Base-by-base conservation (phyloP, 805 yeast species). In the Candida methanosorbosa region DNA sequence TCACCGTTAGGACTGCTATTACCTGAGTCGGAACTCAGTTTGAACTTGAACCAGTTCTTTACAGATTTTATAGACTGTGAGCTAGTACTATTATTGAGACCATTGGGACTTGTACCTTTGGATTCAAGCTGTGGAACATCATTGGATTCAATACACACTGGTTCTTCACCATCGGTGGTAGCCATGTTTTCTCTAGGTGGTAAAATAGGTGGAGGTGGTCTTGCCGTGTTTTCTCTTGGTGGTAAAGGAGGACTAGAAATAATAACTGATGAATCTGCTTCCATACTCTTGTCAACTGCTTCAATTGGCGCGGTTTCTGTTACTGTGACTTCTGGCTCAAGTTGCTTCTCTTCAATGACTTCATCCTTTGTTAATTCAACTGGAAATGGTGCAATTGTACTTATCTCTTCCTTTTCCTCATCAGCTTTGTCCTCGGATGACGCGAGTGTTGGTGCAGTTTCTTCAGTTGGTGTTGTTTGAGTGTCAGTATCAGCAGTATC, bases 191-290 rank as follows among this genome's bases (percentile, higher is more conserved):
- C 57, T 34, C 68, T 49, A 25, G 54, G 49, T 9, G 70, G 70
- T 12, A 64, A 40, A n/a, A n/a, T n/a, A n/a, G n/a, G n/a, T 4
- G 31, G 9, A 15, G 25, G 22, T 28, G 18, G 22, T 6, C n/a
- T 5, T 6, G 30, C 30, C 6, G 27, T 15, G 18, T 15, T 22
- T 14, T 52, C 57, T 34, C 68, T 49, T 27, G 54, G 49, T 9
- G 70, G 70, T 12, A 64, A 40, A 16, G 53, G 48, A 3, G 61
- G 65, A n/a, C 51, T 42, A 14, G 38, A 18, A n/a, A n/a, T n/a
- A n/a, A n/a, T n/a, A n/a, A n/a, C n/a, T n/a, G n/a, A n/a, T n/a
- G n/a, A n/a, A n/a, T n/a, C n/a, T 4, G 45, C 29, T 11, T 36
- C 27, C 29, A n/a, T n/a, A n/a, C n/a, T n/a, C n/a, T n/a, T n/a